Conservation (phyloP, 345 rosid species). For the Lagerstroemia speciosa region DNA sequence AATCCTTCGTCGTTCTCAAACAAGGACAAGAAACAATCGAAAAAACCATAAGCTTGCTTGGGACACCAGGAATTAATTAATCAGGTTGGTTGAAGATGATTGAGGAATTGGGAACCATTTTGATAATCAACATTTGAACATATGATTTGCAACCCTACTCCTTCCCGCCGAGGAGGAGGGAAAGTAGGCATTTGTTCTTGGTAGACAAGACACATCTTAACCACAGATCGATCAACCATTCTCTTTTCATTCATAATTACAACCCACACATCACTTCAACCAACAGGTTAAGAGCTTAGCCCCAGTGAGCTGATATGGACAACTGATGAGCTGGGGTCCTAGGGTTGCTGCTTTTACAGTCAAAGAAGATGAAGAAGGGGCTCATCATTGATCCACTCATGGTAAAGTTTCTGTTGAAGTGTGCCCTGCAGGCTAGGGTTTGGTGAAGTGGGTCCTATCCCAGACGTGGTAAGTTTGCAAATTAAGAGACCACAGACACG, state of each 20-base stretch:
- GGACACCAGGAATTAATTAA: neutral
- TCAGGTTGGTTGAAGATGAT: conserved; percentile 4
- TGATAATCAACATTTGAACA: neutral
- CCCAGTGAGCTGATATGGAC: neutral
- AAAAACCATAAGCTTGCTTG: conserved; percentile 1
- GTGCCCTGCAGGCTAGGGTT: neutral
- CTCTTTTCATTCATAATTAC: neutral
- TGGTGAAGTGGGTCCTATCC: conserved; percentile 4
- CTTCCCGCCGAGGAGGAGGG: neutral
- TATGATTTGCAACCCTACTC: neutral
- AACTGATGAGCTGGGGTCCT: neutral
- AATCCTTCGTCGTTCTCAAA: neutral
- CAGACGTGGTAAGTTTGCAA: too few species aligned
- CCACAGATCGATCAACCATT: neutral
- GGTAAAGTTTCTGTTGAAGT: neutral
- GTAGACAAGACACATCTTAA: conserved; percentile 1
- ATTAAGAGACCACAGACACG: too few species aligned
- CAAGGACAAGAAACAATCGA: neutral
- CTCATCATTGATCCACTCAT: neutral
- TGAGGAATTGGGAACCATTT: neutral
- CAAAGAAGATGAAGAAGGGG: neutral
- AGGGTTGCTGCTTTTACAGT: neutral
- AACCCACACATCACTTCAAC: neutral
- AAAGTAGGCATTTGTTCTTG: neutral
- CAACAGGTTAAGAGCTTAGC: neutral